phyloP scores from a whole-genome alignment of 2,329 filamentous ascomycete genomes.

The Drechslera avenae region DNA sequence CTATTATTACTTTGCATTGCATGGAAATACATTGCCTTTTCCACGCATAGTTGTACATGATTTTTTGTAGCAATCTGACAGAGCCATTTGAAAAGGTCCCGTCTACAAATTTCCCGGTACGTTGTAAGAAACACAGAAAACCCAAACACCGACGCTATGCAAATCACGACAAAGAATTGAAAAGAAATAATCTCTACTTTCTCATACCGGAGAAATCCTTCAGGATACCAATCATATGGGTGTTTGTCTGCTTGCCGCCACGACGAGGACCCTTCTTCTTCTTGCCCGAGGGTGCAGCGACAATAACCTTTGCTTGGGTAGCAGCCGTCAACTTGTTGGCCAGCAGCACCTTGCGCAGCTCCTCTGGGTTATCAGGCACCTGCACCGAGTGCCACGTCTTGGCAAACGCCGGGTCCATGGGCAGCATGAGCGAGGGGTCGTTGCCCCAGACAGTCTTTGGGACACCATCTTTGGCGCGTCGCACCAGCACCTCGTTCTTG shows the following conservation, averaged over 20 bases:
- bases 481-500: slow-evolving; percentile 80
- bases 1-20: no score
- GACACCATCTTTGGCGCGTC: slow-evolving; percentile 86
- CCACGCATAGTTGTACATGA: no score
- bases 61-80: no score
- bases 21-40: no score
- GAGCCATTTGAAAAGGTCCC: no score
- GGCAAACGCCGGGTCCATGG: slow-evolving; percentile 82
- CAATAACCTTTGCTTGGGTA: slow-evolving; percentile 73
- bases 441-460: slow-evolving; percentile 84
- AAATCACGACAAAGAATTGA: not conserved
- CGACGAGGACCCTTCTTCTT: slow-evolving; percentile 76
- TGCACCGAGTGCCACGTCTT: slow-evolving; percentile 81
- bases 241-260: slow-evolving; percentile 82
- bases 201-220: slow-evolving; percentile 68
- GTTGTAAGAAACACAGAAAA: not conserved
- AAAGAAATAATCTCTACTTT: slow-evolving; percentile 38
- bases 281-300: slow-evolving; percentile 65
- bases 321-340: slow-evolving; percentile 82
- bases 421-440: slow-evolving; percentile 75
- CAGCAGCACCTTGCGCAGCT: slow-evolving; percentile 76
- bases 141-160: slow-evolving; percentile 44
- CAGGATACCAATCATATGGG: slow-evolving; percentile 81
- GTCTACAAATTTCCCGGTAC: no score
- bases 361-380: slow-evolving; percentile 71